Evolutionary conservation across 495 filamentous ascomycete species (phyloP).

Genomic region (Daldinia caldariorum): DNA sequence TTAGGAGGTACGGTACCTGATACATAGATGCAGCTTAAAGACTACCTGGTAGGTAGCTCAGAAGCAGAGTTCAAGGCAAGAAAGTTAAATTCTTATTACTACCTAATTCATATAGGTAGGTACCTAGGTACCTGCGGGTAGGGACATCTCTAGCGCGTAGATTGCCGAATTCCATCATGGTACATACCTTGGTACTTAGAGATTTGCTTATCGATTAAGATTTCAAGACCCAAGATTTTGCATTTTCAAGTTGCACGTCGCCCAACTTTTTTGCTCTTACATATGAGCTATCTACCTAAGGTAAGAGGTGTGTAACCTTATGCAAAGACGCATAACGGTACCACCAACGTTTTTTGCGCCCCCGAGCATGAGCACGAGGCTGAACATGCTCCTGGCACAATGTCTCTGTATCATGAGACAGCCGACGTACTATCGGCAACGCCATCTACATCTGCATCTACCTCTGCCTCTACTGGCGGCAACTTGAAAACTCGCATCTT

Average conservation of each 20-base stretch:
- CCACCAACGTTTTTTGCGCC: conserved; percentile 5
- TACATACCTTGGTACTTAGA: too few relatives aligned
- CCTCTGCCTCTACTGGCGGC: conserved; percentile 55
- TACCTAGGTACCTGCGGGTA: background rate
- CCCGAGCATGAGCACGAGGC: conserved; percentile 15
- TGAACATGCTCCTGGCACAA: conserved; percentile 48
- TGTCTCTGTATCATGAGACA: conserved; percentile 97
- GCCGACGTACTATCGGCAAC: conserved; percentile 73
- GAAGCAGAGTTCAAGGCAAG: too few relatives aligned
- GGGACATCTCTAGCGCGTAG: background rate
- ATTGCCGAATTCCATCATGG: background rate
- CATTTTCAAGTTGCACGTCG: conserved; percentile 1
- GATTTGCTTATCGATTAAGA: conserved; percentile 10
- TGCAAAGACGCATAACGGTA: conserved; percentile 7
- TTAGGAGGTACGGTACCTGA: too few relatives aligned
- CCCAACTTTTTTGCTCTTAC: background rate
- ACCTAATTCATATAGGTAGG: background rate
- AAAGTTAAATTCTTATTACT: background rate
- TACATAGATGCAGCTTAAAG: too few relatives aligned
- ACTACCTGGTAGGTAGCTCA: too few relatives aligned
- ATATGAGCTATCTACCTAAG: too few relatives aligned
- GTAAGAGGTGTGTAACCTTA: background rate
- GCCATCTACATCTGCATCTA: conserved; percentile 43
- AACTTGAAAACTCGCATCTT: conserved; percentile 88
- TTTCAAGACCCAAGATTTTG: conserved; percentile 11